Conservation (phyloP, 441 rosid genomes). For the Croton setiger region DNA sequence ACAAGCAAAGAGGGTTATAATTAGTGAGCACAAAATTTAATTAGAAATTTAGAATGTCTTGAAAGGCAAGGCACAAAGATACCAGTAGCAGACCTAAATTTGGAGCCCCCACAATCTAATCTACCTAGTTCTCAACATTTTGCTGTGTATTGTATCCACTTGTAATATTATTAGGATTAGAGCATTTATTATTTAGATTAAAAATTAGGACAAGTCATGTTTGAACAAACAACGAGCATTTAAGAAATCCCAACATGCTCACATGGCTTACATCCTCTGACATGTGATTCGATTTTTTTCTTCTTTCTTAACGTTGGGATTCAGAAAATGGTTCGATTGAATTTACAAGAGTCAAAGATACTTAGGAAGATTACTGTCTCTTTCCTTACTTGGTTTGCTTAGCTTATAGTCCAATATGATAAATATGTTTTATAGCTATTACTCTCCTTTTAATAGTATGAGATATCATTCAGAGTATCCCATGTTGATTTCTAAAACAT, state of each 20-base stretch:
- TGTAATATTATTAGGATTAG: neutral
- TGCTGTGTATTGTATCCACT: constrained; percentile 15
- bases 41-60: constrained; percentile 26
- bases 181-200: constrained; percentile 13
- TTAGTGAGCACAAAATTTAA: neutral
- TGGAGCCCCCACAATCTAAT: constrained; percentile 31
- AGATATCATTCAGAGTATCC: no score
- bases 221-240: constrained; percentile 12
- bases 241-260: constrained; percentile 35
- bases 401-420: neutral
- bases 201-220: constrained; percentile 26
- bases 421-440: neutral
- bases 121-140: constrained; percentile 2
- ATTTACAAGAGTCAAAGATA: constrained; percentile 43
- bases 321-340: constrained; percentile 15
- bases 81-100: constrained; percentile 20
- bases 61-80: constrained; percentile 10
- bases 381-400: constrained; percentile 10
- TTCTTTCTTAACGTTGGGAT: constrained; percentile 20
- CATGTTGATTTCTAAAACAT: no score
- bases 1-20: constrained; percentile 10
- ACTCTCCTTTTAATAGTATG: no score
- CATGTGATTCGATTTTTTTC: constrained; percentile 22
- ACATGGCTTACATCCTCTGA: constrained; percentile 49
- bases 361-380: constrained; percentile 22